Base-by-base conservation (phyloP, 2,329 filamentous ascomycete genomes). In the Aspergillus sp. region DNA sequence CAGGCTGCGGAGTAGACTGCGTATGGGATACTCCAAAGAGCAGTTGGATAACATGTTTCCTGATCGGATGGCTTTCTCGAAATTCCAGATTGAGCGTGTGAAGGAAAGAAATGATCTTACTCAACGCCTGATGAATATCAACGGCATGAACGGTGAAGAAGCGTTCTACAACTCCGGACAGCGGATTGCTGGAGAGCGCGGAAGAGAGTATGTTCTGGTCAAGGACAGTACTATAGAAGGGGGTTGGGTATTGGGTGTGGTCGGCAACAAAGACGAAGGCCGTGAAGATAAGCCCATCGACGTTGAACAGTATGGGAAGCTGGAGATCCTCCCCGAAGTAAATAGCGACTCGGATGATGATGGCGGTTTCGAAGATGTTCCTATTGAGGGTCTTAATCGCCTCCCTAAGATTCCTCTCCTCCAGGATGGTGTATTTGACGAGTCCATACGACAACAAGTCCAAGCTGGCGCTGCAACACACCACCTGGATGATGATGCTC, bases 31-130 rank as follows among this genome's bases (percentile, higher is more conserved):
- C 63, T 95, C 90, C 51, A 97, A 97, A 71, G 93, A 99, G 59
- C 94, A 99, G 72, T 75, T 99, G 13, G 92, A 97, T 60, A 83
- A 81, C 43, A 99, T 99, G 94, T 99, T 99, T 68, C 93, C 94
- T 0, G 88, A 99, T 68, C 85, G 94, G 22, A 96, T 99, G 91
- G 94, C 88, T 0, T 99, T 99, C 66, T 96, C 92, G 1, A 87
- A 82, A 55, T 99, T 99, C 65, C 94, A 99, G 71, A 96, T 99
- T 52, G 94, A 97, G 67, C 81, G 94, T 52, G 95, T 97, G 10
- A 84, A 82, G 60, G 93, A 99, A 73, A 82, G 95, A 46, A 99
- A 99, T 64, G 89, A 96, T 57, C 80, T 99, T 26, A 99, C 95
- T 0, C 94, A 99, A 68, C 82, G 93, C 36, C 76, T 99, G 51